Evolutionary conservation across 257 asterid species (phyloP).

Genomic region (Nicotiana sylvestris): DNA sequence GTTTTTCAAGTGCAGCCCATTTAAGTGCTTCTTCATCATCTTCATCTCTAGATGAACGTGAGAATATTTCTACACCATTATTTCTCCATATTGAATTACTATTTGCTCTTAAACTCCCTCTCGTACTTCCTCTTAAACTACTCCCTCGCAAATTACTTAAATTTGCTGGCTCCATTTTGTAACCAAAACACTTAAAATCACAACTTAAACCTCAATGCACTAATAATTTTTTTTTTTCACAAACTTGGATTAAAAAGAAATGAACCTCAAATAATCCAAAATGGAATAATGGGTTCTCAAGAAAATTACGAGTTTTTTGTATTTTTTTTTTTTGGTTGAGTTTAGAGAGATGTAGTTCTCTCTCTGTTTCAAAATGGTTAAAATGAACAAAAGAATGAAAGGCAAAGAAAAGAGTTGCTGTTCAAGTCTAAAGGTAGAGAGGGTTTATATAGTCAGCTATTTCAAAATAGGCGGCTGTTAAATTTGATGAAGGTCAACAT

Average conservation of each 20-base stretch:
- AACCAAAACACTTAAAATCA: too few relatives aligned
- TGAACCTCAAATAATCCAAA: background rate
- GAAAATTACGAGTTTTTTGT: background rate
- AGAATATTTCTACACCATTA: slow-evolving; percentile 36
- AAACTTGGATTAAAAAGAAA: background rate
- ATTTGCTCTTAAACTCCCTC: slow-evolving; percentile 33
- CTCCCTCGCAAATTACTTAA: slow-evolving; percentile 11
- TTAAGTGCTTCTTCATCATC: slow-evolving; percentile 67
- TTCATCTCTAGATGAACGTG: slow-evolving; percentile 51
- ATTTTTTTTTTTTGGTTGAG: too few relatives aligned
- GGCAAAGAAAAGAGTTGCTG: background rate
- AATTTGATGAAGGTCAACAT: background rate
- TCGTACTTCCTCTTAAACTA: slow-evolving; percentile 26
- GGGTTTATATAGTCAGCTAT: background rate
- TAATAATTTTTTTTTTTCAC: background rate
- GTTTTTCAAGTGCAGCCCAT: slow-evolving; percentile 67
- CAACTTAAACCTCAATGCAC: background rate
- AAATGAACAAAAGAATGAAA: background rate
- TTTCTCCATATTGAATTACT: slow-evolving; percentile 52
- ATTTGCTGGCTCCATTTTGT: slow-evolving; percentile 11
- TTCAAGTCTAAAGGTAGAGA: background rate
- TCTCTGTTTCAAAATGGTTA: background rate
- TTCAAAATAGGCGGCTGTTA: background rate
- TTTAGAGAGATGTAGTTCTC: background rate
- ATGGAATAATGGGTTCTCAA: background rate